Conservation (phyloP, 495 filamentous ascomycete species). For the Oleoguttula mirabilis region DNA sequence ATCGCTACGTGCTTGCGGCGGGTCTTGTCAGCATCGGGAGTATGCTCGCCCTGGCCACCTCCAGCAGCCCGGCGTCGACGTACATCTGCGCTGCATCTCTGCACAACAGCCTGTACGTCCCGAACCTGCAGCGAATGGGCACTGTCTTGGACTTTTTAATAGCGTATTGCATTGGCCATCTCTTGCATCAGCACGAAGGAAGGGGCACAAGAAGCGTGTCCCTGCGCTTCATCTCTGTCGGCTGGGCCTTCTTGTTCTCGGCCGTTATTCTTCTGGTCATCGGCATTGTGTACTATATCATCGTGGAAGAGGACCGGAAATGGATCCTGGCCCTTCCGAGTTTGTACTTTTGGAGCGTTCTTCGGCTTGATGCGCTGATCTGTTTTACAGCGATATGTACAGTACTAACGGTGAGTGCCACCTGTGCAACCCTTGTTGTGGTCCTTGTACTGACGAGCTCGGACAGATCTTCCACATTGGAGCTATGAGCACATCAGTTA, state of each 20-base stretch:
- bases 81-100: slow-evolving; percentile 24
- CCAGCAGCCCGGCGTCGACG: slow-evolving; percentile 16
- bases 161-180: slow-evolving; percentile 12
- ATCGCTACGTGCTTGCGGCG: slow-evolving; percentile 18
- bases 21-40: slow-evolving; percentile 18
- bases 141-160: slow-evolving; percentile 18
- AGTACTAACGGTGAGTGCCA: slow-evolving; percentile 21
- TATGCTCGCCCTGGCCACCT: slow-evolving; percentile 9
- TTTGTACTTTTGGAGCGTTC: slow-evolving; percentile 14
- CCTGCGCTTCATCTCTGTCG: slow-evolving; percentile 14
- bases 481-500: slow-evolving; percentile 8
- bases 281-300: slow-evolving; percentile 1
- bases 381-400: slow-evolving; percentile 20
- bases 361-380: slow-evolving; percentile 14
- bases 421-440: background rate
- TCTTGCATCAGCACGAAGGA: slow-evolving; percentile 6
- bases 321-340: slow-evolving; percentile 13
- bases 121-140: slow-evolving; percentile 19
- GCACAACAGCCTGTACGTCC: slow-evolving; percentile 9
- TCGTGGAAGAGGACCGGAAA: slow-evolving; percentile 12
- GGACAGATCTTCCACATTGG: slow-evolving; percentile 14
- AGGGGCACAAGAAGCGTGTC: background rate
- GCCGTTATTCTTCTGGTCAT: background rate
- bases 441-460: too few species aligned
- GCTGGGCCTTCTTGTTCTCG: slow-evolving; percentile 22